These are phyloP conservation scores for Hirschioporus abietinus DNA, from an alignment of 768 basidiomycete species.

Conservation along the genomic window DNA sequence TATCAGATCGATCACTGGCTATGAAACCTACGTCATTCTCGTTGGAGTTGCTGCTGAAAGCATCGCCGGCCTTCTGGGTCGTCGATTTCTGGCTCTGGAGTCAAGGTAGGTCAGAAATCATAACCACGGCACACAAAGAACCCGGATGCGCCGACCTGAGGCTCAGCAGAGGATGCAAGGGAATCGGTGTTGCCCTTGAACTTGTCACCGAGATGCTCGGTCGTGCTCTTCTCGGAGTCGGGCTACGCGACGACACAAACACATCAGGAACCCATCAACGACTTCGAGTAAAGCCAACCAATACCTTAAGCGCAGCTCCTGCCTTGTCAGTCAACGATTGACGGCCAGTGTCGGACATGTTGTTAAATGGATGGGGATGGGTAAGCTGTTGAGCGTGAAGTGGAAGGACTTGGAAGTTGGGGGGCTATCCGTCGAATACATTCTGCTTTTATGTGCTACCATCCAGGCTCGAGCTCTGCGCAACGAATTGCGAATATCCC, in stretches of 20 bases:
- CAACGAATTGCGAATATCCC: neutral
- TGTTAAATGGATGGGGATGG: constrained; percentile 9
- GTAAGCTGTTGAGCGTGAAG: constrained; percentile 1
- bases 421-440: neutral
- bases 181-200: constrained; percentile 45
- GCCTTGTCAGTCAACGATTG: constrained; percentile 59
- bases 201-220: constrained; percentile 46
- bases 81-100: constrained; percentile 45
- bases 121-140: neutral
- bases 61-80: constrained; percentile 44
- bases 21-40: constrained; percentile 31
- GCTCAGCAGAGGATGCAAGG: constrained; percentile 41
- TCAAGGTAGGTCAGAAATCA: neutral
- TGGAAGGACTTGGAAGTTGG: constrained; percentile 2
- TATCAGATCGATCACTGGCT: neutral
- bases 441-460: neutral
- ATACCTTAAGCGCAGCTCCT: constrained; percentile 45
- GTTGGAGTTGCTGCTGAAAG: constrained; percentile 43
- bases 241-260: constrained; percentile 31
- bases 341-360: constrained; percentile 54
- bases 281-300: neutral
- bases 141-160: constrained; percentile 15
- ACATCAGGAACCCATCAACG: neutral
- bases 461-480: neutral
- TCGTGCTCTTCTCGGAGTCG: constrained; percentile 51